Conservation (phyloP, 441 rosid genomes). For the Eruca vesicaria region DNA sequence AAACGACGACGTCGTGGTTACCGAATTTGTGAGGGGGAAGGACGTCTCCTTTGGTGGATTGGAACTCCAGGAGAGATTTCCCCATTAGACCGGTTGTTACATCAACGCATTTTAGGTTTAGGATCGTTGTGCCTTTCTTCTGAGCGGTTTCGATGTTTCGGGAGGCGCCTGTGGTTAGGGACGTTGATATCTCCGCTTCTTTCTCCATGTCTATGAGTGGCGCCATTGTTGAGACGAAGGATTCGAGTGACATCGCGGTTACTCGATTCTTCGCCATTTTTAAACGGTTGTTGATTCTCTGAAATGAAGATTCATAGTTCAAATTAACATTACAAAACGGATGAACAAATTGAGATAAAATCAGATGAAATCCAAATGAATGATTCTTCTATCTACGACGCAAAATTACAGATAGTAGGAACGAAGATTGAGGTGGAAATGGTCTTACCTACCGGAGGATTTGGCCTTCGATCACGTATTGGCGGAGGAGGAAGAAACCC, state of each 20-base stretch:
- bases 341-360: neutral
- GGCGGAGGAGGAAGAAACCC: too few relatives aligned
- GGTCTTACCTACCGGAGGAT: neutral
- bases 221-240: slow-evolving; percentile 68
- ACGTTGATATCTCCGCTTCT: slow-evolving; percentile 94
- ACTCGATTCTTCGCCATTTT: slow-evolving; percentile 48
- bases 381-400: neutral
- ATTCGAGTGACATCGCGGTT: slow-evolving; percentile 61
- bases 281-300: slow-evolving; percentile 2
- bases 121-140: slow-evolving; percentile 80
- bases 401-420: neutral
- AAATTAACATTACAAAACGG: too few relatives aligned
- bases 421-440: neutral
- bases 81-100: slow-evolving; percentile 97
- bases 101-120: slow-evolving; percentile 88
- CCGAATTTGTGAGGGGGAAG: slow-evolving; percentile 98
- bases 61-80: slow-evolving; percentile 80
- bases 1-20: slow-evolving; percentile 86
- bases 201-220: slow-evolving; percentile 88
- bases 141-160: slow-evolving; percentile 75
- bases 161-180: slow-evolving; percentile 70
- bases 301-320: neutral
- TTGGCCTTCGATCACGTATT: neutral
- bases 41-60: slow-evolving; percentile 90
- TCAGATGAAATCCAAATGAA: neutral